These are phyloP conservation scores for Fusarium verrucosum DNA, from an alignment of 2,329 filamentous ascomycete genomes.

Conservation along the genomic window DNA sequence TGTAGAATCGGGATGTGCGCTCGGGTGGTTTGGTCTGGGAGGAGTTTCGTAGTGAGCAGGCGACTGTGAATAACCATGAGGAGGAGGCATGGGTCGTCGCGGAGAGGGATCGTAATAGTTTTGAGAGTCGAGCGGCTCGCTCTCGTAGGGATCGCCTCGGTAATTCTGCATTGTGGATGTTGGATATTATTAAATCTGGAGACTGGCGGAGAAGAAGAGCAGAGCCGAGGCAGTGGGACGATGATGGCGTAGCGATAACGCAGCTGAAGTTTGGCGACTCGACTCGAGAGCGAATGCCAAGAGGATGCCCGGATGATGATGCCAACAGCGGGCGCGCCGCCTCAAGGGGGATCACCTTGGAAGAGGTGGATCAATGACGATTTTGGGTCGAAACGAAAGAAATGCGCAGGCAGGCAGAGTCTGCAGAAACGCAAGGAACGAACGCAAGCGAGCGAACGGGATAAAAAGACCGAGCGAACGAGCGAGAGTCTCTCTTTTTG, in stretches of 20 bases:
- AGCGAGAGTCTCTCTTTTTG: too few relatives aligned
- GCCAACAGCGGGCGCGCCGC: slow-evolving; percentile 39
- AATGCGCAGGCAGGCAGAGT: slow-evolving; percentile 7
- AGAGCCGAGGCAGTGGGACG: background rate
- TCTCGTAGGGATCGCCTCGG: slow-evolving; percentile 48
- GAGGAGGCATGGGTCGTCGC: slow-evolving; percentile 32
- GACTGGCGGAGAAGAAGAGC: slow-evolving; percentile 17
- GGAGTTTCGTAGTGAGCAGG: slow-evolving; percentile 44
- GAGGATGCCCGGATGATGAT: slow-evolving; percentile 15
- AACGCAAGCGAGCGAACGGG: slow-evolving; percentile 20
- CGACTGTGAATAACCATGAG: slow-evolving; percentile 37
- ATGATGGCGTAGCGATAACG: slow-evolving; percentile 2
- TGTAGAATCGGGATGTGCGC: slow-evolving; percentile 41
- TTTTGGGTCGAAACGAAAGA: slow-evolving; percentile 24
- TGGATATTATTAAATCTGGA: slow-evolving; percentile 18
- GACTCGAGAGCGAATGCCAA: slow-evolving; percentile 25
- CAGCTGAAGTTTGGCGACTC: too few relatives aligned
- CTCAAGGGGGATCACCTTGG: slow-evolving; percentile 20
- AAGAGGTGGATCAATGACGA: slow-evolving; percentile 16
- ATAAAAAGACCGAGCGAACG: slow-evolving; percentile 22
- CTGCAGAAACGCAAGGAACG: slow-evolving; percentile 28
- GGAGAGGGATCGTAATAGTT: slow-evolving; percentile 39
- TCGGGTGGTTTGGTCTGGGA: slow-evolving; percentile 34
- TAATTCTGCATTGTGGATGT: slow-evolving; percentile 48
- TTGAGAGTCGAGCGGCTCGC: slow-evolving; percentile 49